Evolutionary conservation across 1,284 basidiomycete species (phyloP), one percentile per base, ranked within the genome.

Genomic region (Clitocybe nebularis): DNA sequence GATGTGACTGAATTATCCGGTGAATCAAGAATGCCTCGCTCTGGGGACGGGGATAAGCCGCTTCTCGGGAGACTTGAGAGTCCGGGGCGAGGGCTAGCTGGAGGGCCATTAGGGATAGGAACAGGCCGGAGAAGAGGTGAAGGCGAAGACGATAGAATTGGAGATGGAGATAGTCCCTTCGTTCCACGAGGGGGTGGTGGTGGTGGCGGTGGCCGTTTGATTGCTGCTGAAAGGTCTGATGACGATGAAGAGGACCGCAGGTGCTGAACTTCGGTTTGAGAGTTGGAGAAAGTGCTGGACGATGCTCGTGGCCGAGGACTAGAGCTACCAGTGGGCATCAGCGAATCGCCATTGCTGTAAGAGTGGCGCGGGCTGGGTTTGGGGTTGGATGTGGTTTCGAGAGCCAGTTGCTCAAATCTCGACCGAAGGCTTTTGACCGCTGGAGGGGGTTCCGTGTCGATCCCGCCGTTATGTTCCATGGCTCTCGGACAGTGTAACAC

Each of bases 361-460:
- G 22, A 30, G 22, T 28, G 23, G 17, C 14, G 29, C 20, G 40
- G 10, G 19, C 40, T 57, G 37, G 41, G 28, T 22, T 11, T 66
- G 53, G 53, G 49, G 40, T 35, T 51, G 26, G 50, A 40, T 25
- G 49, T 50, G 19, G 25, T 37, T 6, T 47, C 36, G n/a, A 49
- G 45, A 4, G 77, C 74, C 25, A 81, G 61, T 52, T 74, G 71
- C 56, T 88, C 84, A 55, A 87, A 88, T 54, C 67, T 75, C 14
- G 79, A 84, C 39, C 75, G 75, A 19, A 88, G 68, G 46, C 70
- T 83, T 58, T 74, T 79, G 42, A 88, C 83, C 4, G 82, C 78
- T 26, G 74, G 75, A 4, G 71, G 66, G 20, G 79, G 68, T 5
- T 62, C 64, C 10, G 74, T 70, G 56, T 83, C 76, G 46, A 76